phyloP scores from a whole-genome alignment of 2,329 filamentous ascomycete genomes.

The Diplocarpon rosae region DNA sequence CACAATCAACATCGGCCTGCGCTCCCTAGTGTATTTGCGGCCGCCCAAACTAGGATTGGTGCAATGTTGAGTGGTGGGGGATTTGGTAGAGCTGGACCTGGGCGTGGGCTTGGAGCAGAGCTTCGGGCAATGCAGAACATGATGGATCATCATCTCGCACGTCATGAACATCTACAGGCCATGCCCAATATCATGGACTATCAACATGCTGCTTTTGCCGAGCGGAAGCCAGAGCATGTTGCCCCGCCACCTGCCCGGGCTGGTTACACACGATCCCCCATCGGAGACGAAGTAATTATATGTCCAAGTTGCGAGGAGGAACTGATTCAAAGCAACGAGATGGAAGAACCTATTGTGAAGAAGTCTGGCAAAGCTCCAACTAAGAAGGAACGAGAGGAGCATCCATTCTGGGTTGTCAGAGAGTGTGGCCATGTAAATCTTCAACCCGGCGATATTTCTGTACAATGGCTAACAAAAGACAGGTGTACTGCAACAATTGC shows the following conservation, averaged over 20 bases:
- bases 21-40: slow-evolving; percentile 2
- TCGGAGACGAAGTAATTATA: slow-evolving; percentile 60
- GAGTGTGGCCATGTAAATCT: slow-evolving; percentile 76
- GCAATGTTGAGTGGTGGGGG: neutral
- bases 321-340: slow-evolving; percentile 53
- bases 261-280: slow-evolving; percentile 74
- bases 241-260: slow-evolving; percentile 42
- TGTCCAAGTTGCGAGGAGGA: slow-evolving; percentile 85
- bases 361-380: slow-evolving; percentile 37
- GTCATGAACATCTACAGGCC: slow-evolving; percentile 7
- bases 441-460: neutral
- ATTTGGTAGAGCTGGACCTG: neutral
- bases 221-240: slow-evolving; percentile 23
- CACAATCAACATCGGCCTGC: slow-evolving; percentile 5
- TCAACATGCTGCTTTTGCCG: slow-evolving; percentile 15
- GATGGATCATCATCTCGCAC: slow-evolving; percentile 6
- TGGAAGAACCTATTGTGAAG: slow-evolving; percentile 29
- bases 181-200: slow-evolving; percentile 25
- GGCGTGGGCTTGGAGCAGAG: neutral
- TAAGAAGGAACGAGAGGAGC: slow-evolving; percentile 46
- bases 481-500: slow-evolving; percentile 55
- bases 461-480: slow-evolving; percentile 16
- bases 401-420: slow-evolving; percentile 88
- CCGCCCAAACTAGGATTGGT: neutral
- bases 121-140: neutral